These are phyloP conservation scores for Globisporangium parvum DNA, from an alignment of 352 stramenopile genomes.

Conservation along the genomic window DNA sequence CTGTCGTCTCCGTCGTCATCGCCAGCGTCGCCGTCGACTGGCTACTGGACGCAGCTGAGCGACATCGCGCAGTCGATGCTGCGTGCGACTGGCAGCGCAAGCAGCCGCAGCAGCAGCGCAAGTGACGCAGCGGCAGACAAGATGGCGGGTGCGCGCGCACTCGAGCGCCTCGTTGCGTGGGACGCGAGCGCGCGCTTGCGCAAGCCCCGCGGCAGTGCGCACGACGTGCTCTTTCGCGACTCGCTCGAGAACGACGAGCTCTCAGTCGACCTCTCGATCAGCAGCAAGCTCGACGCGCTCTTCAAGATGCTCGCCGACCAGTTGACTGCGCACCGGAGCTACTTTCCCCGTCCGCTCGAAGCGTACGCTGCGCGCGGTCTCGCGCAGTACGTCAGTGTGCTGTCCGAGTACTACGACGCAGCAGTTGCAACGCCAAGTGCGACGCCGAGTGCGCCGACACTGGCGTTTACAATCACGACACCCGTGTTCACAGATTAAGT, in stretches of 20 bases:
- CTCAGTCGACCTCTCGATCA: constrained; percentile 74
- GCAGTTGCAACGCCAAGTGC: constrained; percentile 47
- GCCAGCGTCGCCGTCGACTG: constrained; percentile 23
- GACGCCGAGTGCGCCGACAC: constrained; percentile 49
- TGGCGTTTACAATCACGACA: constrained; percentile 79
- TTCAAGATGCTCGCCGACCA: constrained; percentile 87
- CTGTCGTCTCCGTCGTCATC: constrained; percentile 13
- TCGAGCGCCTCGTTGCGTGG: constrained; percentile 62
- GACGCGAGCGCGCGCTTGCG: constrained; percentile 44
- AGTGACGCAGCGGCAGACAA: constrained; percentile 34
- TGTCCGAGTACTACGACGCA: constrained; percentile 79
- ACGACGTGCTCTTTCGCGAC: constrained; percentile 61
- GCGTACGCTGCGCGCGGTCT: constrained; percentile 69
- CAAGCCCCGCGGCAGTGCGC: constrained; percentile 25
- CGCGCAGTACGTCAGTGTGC: constrained; percentile 69
- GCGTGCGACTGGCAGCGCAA: constrained; percentile 11
- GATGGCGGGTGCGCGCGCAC: constrained; percentile 35
- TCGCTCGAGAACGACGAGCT: constrained; percentile 75
- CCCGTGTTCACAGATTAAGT: constrained; percentile 59
- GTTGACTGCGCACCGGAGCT: constrained; percentile 27
- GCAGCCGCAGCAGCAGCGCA: constrained; percentile 4
- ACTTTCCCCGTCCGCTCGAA: constrained; percentile 61
- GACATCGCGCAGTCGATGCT: constrained; percentile 70
- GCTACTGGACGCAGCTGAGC: constrained; percentile 68
- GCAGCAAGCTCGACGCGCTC: constrained; percentile 77